Evolutionary conservation across 2,329 filamentous ascomycete species (phyloP), one percentile per base, ranked within the genome.

Genomic region (Lachnellula subtilissima): DNA sequence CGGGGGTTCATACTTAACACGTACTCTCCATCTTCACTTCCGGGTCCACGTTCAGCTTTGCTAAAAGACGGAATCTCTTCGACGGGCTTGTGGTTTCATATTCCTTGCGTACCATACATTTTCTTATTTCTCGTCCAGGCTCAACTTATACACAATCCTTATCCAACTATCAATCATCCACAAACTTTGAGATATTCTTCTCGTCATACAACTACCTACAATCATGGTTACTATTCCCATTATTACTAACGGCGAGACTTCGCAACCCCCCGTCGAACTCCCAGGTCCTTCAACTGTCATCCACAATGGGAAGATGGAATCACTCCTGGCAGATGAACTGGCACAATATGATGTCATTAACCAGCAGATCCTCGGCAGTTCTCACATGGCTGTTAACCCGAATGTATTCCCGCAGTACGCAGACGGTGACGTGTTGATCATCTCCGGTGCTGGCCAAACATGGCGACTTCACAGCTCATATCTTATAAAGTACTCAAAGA

Each of bases 351-450:
- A 17, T 49, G 25, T 23, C 7, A 19, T 50, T 9, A n/a, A 42
- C 35, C 50, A 22, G 36, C n/a, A 23, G 5, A 3, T 35, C 19
- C 40, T 23, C 22, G 14, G 11, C 39, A 14, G 32, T 12, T 19
- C 32, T 50, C 17, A 11, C 14, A 28, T 32, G 28, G n/a, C 15
- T n/a, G 17, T 7, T 35, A 2, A 17, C 14, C 28, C 48, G 35
- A 39, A 32, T 19, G 32, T 12, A 23, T 61, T 48, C 23, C 59
- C 61, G 1, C 19, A 52, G 12, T 66, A 65, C 25, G 8, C 22
- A 1, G 64, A 66, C 43, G 65, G 60, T 1, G 65, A 69, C 52
- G 63, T 69, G 6, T 49, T 64, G 19, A 67, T 69, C 8, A 48
- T 53, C 3, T 64, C 64, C 2, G 59, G 57, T 4, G 58, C 58